Base-by-base conservation (phyloP, 1,284 basidiomycete species). In the Pholiota adiposa region DNA sequence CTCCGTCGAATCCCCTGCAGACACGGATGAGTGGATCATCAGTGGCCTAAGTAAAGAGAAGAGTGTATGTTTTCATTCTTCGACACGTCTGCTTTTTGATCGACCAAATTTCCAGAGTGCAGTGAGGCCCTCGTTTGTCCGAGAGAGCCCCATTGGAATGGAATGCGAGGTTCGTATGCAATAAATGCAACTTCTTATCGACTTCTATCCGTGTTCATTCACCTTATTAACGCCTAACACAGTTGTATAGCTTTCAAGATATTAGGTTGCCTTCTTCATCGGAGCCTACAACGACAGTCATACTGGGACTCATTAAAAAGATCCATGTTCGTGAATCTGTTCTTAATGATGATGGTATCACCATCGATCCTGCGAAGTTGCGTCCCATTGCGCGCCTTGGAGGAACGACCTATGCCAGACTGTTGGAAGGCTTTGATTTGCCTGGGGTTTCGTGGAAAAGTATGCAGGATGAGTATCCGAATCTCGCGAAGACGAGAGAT, bases 1-100 rank as follows among this genome's bases (percentile, higher is more conserved):
- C 7, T 80, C 87, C 7, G 80, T 90, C 41, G 87, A 92, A 64
- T 79, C 88, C 6, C 90, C 92, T 8, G 76, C 78, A 5, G 79
- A 83, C 8, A 78, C 86, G 2, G 82, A 88, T 68, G 90, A 94
- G 72, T 94, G 90, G 90, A 73, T 80, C 25, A 73, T 93, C 53
- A 84, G 86, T 59, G 92, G 93, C 1, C 73, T 94, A 58, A 92
- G 88, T 6, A 82, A 78, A 68, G 77, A 76, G 61, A 70, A 80
- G 55, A 83, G 86, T 70, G 89, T 92, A 71, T 85, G 21, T 27
- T 19, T 53, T 36, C 51, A 25, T 31, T 18, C 23, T 23, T 23
- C 46, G 44, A 27, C 41, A 36, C 11, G 31, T 78, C 41, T 21
- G 19, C 46, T 44, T n/a, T 38, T 16, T 12, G 50, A 36, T 48